phyloP scores from a whole-genome alignment of 2,329 filamentous ascomycete genomes.

The Calonectria multiphialidica region DNA sequence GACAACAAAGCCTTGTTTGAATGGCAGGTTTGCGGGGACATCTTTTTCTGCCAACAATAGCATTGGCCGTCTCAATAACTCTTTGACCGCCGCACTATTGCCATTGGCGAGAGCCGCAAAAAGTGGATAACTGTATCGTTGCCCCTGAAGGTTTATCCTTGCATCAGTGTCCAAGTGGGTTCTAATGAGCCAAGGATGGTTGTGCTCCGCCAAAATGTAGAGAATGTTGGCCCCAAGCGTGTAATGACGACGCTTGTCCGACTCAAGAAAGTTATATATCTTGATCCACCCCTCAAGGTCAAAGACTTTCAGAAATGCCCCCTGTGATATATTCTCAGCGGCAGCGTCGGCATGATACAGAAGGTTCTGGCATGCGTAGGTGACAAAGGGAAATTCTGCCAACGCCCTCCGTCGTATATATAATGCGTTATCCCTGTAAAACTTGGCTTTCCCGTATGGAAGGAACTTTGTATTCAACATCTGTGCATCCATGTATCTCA shows the following conservation, averaged over 20 bases:
- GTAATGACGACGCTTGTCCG: neutral
- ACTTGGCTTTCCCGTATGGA: neutral
- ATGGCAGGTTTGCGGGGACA: neutral
- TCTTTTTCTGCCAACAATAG: neutral
- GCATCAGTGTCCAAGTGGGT: neutral
- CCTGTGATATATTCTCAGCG: neutral
- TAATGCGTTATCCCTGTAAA: neutral
- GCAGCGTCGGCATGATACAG: constrained; percentile 32
- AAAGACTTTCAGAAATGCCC: neutral
- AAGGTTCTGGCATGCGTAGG: constrained; percentile 23
- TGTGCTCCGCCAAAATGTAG: constrained; percentile 12
- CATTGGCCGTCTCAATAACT: constrained; percentile 2
- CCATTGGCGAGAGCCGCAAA: constrained; percentile 16
- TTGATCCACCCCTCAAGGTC: neutral
- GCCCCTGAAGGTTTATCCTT: neutral
- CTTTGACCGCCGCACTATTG: neutral
- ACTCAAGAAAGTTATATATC: constrained; percentile 14
- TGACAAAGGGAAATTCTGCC: constrained; percentile 23
- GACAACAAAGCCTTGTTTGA: neutral
- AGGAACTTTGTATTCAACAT: neutral
- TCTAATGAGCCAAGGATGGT: neutral
- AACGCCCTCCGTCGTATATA: neutral
- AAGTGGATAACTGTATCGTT: constrained; percentile 15
- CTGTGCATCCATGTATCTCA: neutral
- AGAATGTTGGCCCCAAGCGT: constrained; percentile 8